Conservation (phyloP, 73 alveolate genomes). For the Symbiodinium natans region DNA sequence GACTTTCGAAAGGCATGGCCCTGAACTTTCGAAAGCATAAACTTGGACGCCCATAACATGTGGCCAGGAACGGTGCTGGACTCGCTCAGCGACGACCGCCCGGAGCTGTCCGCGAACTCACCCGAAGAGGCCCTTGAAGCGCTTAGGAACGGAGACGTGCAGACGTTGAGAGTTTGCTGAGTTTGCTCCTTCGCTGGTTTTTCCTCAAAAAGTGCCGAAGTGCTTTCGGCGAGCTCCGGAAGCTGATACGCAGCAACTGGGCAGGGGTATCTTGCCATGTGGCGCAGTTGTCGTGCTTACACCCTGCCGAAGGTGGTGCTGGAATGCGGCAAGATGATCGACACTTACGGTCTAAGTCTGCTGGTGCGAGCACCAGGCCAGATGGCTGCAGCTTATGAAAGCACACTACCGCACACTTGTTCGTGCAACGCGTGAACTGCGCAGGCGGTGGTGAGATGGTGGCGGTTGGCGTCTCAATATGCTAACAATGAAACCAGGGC, state of each 20-base stretch:
- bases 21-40: not conserved
- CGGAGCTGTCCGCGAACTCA: conserved; percentile 17
- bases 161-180: no score
- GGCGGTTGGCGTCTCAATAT: not conserved
- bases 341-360: conserved; percentile 54
- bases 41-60: not conserved
- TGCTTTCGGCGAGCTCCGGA: no score
- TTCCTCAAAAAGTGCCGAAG: no score
- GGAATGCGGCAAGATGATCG: conserved; percentile 92
- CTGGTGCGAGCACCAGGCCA: conserved; percentile 71
- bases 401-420: not conserved
- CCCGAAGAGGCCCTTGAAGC: conserved; percentile 25
- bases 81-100: conserved; percentile 46
- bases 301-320: conserved; percentile 26
- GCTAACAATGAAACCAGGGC: not conserved
- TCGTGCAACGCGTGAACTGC: not conserved
- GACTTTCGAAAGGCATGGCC: not conserved
- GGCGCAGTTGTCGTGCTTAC: no score
- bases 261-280: no score
- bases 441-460: conserved; percentile 32
- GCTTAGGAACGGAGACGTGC: no score
- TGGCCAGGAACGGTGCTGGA: conserved; percentile 47
- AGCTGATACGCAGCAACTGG: no score
- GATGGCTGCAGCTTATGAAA: not conserved
- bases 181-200: no score